Percentiles rank a stretch among this genome's conserved stretches.
Evolutionary conservation across 257 asterid species (phyloP).

Genomic region (Catharanthus roseus): DNA sequence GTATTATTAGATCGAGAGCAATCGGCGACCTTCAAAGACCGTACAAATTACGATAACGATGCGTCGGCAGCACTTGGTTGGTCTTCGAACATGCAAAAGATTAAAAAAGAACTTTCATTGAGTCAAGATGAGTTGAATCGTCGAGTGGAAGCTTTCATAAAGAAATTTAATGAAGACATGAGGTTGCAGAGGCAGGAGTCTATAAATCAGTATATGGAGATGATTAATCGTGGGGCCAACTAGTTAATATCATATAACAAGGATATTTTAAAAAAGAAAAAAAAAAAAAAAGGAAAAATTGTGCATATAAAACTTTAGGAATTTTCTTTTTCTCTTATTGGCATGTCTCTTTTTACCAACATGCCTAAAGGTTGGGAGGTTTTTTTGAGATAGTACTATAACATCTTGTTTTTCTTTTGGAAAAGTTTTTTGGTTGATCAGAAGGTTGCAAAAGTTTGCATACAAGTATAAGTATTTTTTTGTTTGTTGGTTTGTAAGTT

Average conservation of each 20-base stretch:
- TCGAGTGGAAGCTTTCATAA: constrained; percentile 37
- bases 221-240: constrained; percentile 31
- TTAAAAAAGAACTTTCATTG: constrained; percentile 22
- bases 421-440: neutral
- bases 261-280: neutral
- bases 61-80: constrained; percentile 3
- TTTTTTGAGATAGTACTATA: neutral
- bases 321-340: neutral
- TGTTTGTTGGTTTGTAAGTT: neutral
- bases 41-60: constrained; percentile 18
- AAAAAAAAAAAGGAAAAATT: neutral
- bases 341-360: neutral
- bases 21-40: constrained; percentile 53
- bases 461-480: neutral
- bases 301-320: neutral
- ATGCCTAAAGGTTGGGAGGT: neutral
- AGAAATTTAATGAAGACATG: constrained; percentile 39
- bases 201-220: constrained; percentile 26
- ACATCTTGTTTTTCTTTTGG: neutral
- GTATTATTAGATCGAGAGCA: constrained; percentile 15
- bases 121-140: constrained; percentile 35
- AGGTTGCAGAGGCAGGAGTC: constrained; percentile 39
- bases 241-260: too few relatives aligned
- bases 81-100: constrained; percentile 4
- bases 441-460: neutral